These are phyloP conservation scores for Diaporthe ampelina DNA, from an alignment of 2,329 filamentous ascomycete species.

Conservation along the genomic window DNA sequence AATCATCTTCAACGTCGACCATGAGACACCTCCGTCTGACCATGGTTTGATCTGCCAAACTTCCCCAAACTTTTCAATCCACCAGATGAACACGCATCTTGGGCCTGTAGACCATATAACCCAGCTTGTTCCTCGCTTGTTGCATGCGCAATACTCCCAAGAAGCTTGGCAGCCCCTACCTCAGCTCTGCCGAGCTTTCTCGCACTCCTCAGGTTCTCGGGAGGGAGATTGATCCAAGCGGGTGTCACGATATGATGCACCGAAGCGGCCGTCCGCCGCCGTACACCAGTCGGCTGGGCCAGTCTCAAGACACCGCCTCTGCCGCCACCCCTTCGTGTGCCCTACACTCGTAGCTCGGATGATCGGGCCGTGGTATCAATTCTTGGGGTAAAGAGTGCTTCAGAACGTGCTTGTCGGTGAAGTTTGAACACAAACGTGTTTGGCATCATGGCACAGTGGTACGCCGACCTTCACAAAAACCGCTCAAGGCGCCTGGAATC, in stretches of 20 bases:
- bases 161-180: conserved; percentile 13
- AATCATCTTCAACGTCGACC: conserved; percentile 23
- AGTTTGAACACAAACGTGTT: neutral
- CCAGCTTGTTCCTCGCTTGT: neutral
- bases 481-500: neutral
- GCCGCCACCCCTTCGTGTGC: neutral
- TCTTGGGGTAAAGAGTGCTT: neutral
- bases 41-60: conserved; percentile 33
- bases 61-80: conserved; percentile 24
- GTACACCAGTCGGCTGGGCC: neutral
- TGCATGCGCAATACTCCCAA: conserved; percentile 10
- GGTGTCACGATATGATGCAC: conserved; percentile 1
- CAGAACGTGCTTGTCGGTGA: neutral
- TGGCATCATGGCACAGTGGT: neutral
- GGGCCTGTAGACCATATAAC: neutral
- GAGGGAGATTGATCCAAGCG: conserved; percentile 25
- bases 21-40: conserved; percentile 26
- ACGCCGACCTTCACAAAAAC: neutral
- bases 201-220: neutral
- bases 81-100: conserved; percentile 25
- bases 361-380: neutral
- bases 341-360: neutral
- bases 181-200: conserved; percentile 21
- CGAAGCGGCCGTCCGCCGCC: neutral
- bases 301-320: neutral